phyloP scores from a whole-genome alignment of 1,284 basidiomycete genomes.

The Boletus semigastroideus region DNA sequence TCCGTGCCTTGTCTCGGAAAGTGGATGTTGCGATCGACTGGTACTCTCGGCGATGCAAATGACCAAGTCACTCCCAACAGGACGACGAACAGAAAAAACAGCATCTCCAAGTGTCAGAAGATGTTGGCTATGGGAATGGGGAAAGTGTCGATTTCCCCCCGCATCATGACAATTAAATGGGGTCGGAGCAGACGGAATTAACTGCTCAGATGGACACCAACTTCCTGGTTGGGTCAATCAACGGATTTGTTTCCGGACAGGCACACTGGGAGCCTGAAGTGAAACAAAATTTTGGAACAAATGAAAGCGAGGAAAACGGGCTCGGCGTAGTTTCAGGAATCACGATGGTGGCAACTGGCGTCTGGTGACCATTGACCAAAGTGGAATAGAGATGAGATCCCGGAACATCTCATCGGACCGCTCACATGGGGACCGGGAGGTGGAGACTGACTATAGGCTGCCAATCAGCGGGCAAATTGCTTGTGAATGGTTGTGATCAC shows the following conservation, averaged over 20 bases:
- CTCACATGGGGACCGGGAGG: too few species aligned
- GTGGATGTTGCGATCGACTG: conserved; percentile 10
- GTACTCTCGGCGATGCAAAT: conserved; percentile 8
- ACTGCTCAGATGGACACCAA: neutral
- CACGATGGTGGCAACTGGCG: neutral
- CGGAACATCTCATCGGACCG: too few species aligned
- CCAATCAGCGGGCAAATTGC: too few species aligned
- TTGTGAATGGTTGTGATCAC: neutral
- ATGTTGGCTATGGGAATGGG: neutral
- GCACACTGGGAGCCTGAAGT: neutral
- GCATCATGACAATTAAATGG: conserved; percentile 1
- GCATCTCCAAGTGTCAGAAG: too few species aligned
- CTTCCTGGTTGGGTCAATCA: neutral
- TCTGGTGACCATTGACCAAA: conserved; percentile 6
- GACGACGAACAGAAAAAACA: conserved; percentile 9
- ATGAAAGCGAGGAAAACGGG: too few species aligned
- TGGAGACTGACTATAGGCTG: too few species aligned
- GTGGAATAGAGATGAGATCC: too few species aligned
- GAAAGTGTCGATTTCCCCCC: neutral
- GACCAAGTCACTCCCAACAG: conserved; percentile 14
- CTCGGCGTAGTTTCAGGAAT: too few species aligned
- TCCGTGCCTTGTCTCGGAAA: conserved; percentile 17
- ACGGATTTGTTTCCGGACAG: neutral
- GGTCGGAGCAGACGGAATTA: neutral
- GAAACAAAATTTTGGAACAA: too few species aligned